Evolutionary conservation across 2,329 filamentous ascomycete species (phyloP).

Genomic region (Cryphonectria carpinicola): DNA sequence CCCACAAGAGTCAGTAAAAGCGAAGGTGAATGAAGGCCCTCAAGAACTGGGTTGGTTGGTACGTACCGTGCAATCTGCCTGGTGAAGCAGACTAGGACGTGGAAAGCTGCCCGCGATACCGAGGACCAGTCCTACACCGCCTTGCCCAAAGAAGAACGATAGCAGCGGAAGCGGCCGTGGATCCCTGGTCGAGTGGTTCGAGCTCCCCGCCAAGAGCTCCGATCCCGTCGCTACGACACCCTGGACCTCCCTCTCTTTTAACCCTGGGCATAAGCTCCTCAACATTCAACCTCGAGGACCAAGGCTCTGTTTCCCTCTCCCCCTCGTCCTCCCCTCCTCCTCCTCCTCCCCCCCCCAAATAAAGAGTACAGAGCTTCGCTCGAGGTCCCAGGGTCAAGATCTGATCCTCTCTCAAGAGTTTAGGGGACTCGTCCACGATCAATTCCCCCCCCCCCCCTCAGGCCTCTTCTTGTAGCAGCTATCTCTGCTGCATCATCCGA

Average conservation of each 20-base stretch:
- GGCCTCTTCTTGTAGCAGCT: background rate
- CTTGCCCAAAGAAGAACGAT: background rate
- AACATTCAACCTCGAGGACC: background rate
- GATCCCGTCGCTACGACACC: background rate
- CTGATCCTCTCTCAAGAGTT: background rate
- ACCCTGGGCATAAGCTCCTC: background rate
- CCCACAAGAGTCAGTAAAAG: background rate
- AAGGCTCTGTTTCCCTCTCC: background rate
- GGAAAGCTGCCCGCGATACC: background rate
- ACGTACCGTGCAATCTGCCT: background rate
- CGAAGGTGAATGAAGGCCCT: too few species aligned
- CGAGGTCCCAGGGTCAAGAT: background rate
- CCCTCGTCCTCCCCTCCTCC: background rate
- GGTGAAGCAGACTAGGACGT: background rate
- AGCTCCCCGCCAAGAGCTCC: conserved; percentile 4
- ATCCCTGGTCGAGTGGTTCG: background rate
- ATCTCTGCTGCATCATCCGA: background rate
- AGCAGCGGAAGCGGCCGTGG: background rate
- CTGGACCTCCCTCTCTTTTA: too few species aligned
- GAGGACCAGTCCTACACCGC: background rate
- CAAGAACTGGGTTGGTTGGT: too few species aligned
- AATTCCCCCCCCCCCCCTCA: background rate
- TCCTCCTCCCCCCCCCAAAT: background rate
- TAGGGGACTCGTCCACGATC: background rate
- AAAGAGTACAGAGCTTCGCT: background rate